phyloP scores from a whole-genome alignment of 345 rosid species.

The Salix udensis region DNA sequence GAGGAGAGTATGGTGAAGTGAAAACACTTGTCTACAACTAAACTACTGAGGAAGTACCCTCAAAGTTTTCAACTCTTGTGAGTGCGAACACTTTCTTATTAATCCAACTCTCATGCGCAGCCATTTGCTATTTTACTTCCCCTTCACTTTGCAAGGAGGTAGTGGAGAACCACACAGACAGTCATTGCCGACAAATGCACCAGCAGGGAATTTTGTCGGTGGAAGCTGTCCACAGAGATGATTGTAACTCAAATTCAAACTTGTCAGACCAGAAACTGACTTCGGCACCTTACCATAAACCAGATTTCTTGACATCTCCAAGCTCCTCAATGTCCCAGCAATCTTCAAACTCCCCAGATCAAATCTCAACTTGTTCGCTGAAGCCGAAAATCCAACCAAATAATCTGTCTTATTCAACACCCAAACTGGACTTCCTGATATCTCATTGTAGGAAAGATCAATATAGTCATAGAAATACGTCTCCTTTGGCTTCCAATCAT shows the following conservation, averaged over 20 bases:
- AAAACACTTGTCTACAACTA: background rate
- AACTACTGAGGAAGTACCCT: background rate
- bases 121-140: too few species aligned
- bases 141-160: conserved; percentile 11
- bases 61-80: background rate
- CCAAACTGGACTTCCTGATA: conserved; percentile 49
- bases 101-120: too few species aligned
- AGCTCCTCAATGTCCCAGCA: conserved; percentile 36
- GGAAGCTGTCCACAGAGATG: conserved; percentile 71
- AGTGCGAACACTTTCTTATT: background rate
- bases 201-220: background rate
- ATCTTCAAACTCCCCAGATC: conserved; percentile 21
- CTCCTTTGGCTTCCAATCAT: conserved; percentile 56
- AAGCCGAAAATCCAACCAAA: conserved; percentile 49
- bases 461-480: conserved; percentile 69
- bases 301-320: conserved; percentile 60
- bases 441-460: conserved; percentile 61
- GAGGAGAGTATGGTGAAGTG: background rate
- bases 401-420: conserved; percentile 55
- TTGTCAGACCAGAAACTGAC: conserved; percentile 37
- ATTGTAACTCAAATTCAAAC: conserved; percentile 53
- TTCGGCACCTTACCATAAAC: conserved; percentile 54
- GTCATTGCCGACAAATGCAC: conserved; percentile 29
- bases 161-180: conserved; percentile 62
- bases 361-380: conserved; percentile 44